A percentile compares a stretch with the other conserved stretches of the same genome.
These are phyloP conservation scores for Botrytis sinoallii DNA, from an alignment of 2,329 filamentous ascomycete species.

Conservation along the genomic window DNA sequence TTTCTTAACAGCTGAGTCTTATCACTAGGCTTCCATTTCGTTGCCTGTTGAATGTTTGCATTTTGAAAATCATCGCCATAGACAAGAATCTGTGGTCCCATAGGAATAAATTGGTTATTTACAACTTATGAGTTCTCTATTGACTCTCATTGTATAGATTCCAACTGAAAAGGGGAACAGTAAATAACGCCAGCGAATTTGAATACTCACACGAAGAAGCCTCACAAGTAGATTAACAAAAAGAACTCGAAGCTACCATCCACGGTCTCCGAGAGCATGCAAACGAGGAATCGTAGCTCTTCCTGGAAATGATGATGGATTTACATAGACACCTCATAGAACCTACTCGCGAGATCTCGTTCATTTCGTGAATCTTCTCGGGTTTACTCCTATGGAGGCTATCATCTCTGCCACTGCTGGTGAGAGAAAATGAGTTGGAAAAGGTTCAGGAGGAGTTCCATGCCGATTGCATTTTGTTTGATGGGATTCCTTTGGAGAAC, in stretches of 20 bases:
- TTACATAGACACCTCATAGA: slow-evolving; percentile 46
- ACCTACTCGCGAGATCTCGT: slow-evolving; percentile 46
- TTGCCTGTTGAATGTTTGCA: too few relatives aligned
- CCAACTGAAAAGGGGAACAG: background rate
- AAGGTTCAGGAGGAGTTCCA: background rate
- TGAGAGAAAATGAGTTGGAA: background rate
- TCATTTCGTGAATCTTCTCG: slow-evolving; percentile 45
- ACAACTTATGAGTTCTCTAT: slow-evolving; percentile 32
- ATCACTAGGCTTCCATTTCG: background rate
- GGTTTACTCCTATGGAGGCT: slow-evolving; percentile 44
- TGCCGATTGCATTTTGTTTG: background rate
- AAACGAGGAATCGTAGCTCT: slow-evolving; percentile 43
- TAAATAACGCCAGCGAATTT: slow-evolving; percentile 35
- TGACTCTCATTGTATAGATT: background rate
- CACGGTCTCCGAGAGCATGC: slow-evolving; percentile 45
- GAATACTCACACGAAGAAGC: slow-evolving; percentile 43
- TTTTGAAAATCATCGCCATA: background rate
- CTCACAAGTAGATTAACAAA: slow-evolving; percentile 44
- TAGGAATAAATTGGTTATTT: slow-evolving; percentile 43
- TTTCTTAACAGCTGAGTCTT: too few relatives aligned
- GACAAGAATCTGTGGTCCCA: background rate
- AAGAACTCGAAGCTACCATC: slow-evolving; percentile 43
- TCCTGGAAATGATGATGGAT: slow-evolving; percentile 46
- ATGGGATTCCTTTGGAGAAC: background rate
- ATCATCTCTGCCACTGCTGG: slow-evolving; percentile 42